Evolutionary conservation across 1,284 basidiomycete species (phyloP), one percentile per base, ranked within the genome.

Genomic region (Lentinus polychrous): DNA sequence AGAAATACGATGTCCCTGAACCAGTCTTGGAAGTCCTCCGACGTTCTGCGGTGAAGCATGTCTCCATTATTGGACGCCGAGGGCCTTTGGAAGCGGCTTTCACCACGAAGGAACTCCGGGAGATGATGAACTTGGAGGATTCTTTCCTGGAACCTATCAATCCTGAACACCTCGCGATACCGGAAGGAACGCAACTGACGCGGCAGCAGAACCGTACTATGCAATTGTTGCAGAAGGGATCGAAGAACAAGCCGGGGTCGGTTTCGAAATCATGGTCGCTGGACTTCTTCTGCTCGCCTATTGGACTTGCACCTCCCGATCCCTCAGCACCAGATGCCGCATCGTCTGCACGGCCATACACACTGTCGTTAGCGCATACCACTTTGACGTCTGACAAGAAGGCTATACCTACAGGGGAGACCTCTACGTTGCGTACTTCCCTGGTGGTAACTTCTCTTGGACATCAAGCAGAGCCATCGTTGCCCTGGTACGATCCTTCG

Each of bases 41-140:
- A 0, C 66, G 69, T 3, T 90, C 85, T 8, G 56, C 69, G 4
- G 79, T 99, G 18, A 71, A 78, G 54, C 83, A 89, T 46, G 86
- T 99, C 23, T 84, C 85, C 12, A 86, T 96, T 41, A 74, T 95
- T 24, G 95, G 85, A 0, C 73, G 96, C 35, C 75, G 95, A 12
- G 95, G 94, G 0, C 92, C 92, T 0, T 77, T 86, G 2, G 88
- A 98, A 63, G 87, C 92, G 0, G 88, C 93, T 0, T 97, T 95
- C 62, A 95, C 94, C 1, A 87, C 90, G 43, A 98, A 98, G 67
- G 96, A 99, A 66, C 75, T 97, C 2, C 75, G 95, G 22, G 95
- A 99, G 69, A 79, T 98, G 75, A 79, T 93, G 56, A 79, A 78
- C 41, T 78, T 98, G 12, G 74, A 83, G 1, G 79, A 84, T 37